These are phyloP conservation scores for Colletotrichum melonis DNA, from an alignment of 2,329 filamentous ascomycete genomes.

Conservation along the genomic window DNA sequence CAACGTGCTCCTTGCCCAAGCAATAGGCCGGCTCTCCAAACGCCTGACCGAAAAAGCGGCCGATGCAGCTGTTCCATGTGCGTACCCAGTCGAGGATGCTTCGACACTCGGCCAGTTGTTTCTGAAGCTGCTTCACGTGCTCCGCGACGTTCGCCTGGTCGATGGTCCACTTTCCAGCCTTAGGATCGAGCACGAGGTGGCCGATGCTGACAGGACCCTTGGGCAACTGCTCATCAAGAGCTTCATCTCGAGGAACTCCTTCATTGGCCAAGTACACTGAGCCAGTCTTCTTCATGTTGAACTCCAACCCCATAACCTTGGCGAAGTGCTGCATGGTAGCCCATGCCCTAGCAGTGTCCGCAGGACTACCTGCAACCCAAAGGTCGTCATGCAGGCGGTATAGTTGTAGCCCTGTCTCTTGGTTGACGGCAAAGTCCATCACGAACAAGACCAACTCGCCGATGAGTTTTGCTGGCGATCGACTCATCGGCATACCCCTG, in stretches of 20 bases:
- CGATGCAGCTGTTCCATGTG: constrained; percentile 59
- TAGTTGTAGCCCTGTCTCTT: constrained; percentile 64
- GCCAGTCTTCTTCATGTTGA: constrained; percentile 54
- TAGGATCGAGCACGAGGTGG: constrained; percentile 61
- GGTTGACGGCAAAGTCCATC: constrained; percentile 73
- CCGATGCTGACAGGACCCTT: constrained; percentile 65
- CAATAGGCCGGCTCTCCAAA: constrained; percentile 58
- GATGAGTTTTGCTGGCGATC: constrained; percentile 68
- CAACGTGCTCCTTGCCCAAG: constrained; percentile 56
- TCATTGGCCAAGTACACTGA: constrained; percentile 47
- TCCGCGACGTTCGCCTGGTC: constrained; percentile 63
- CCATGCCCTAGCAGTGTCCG: constrained; percentile 55
- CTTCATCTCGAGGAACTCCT: constrained; percentile 31
- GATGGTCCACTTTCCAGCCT: constrained; percentile 60
- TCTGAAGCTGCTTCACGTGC: constrained; percentile 65
- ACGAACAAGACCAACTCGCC: constrained; percentile 72
- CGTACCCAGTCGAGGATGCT: constrained; percentile 55
- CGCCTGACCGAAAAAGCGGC: constrained; percentile 57
- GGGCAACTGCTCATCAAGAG: constrained; percentile 52
- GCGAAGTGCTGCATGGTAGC: constrained; percentile 53
- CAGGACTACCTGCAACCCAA: constrained; percentile 54
- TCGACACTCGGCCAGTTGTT: constrained; percentile 63
- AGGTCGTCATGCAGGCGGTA: constrained; percentile 69
- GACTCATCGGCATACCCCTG: constrained; percentile 69
- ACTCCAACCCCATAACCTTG: constrained; percentile 46